Base-by-base conservation (phyloP, 2,329 filamentous ascomycete genomes). In the Fusarium albosuccineum region DNA sequence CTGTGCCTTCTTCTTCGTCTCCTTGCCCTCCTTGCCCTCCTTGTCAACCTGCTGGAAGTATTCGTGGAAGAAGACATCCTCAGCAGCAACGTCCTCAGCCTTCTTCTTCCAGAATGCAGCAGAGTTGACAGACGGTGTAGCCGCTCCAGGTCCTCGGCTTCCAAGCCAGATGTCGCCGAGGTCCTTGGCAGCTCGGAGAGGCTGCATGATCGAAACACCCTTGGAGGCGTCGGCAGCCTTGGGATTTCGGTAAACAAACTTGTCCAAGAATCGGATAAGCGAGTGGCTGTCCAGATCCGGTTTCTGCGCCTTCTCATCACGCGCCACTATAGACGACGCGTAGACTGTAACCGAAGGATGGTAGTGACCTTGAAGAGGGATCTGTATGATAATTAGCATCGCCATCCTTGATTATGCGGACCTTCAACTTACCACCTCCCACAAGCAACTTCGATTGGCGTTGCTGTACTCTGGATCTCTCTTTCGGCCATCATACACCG, bases 41-140 rank as follows among this genome's bases (percentile, higher is more conserved):
- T 89, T 93, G 66, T 89, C 89, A 57, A 92, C 81, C 64, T 90
- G 87, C 62, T 88, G 90, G 81, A 99, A 99, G 87, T 99, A 99
- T 70, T 93, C 90, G 79, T 99, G 96, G 87, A 99, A 99, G 87
- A 99, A 99, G 39, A 94, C 92, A 76, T 99, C 96, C 69, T 99
- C 94, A 1, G 90, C 93, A 4, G 92, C 90, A 44, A 99, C 91
- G 55, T 98, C 90, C 67, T 93, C 90, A n/a, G 87, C 85, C 81
- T 93, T 94, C 87, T 93, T 93, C 74, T 90, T 91, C 93, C 94
- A 97, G 84, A 99, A 99, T 4, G 88, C 84, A 66, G 97, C 92
- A 1, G 91, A 91, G 80, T 99, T 99, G 78, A 99, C 85, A 6
- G 81, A 77, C 9, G 77, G 70, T 54, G 77, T 71, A 58, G 77